These are phyloP conservation scores for Colletotrichum somersetense DNA, from an alignment of 2,329 filamentous ascomycete species.

Conservation along the genomic window DNA sequence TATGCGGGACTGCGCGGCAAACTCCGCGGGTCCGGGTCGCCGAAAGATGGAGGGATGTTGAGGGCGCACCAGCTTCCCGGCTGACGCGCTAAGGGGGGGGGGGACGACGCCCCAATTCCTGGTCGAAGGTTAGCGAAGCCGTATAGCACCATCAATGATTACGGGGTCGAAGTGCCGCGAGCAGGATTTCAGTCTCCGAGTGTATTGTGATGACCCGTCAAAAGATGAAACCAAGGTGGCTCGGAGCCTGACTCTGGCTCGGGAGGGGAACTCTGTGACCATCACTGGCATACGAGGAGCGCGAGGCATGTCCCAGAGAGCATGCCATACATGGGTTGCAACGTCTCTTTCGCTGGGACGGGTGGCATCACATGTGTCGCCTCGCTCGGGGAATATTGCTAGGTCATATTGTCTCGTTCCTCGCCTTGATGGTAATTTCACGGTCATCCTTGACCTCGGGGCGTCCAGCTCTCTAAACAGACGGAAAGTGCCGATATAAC, in stretches of 20 bases:
- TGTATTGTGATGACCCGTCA: background rate
- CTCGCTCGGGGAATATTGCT: background rate
- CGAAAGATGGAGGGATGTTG: background rate
- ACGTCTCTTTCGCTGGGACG: background rate
- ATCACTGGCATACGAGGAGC: background rate
- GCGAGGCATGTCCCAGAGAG: background rate
- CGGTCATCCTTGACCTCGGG: background rate
- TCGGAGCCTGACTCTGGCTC: background rate
- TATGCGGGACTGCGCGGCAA: slow-evolving; percentile 18
- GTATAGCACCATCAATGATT: background rate
- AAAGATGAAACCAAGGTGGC: background rate
- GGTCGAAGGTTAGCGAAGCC: background rate
- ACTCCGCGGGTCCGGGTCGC: slow-evolving; percentile 3
- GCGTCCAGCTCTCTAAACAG: background rate
- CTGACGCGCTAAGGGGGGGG: slow-evolving; percentile 12
- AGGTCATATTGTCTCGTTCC: background rate
- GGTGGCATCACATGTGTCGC: slow-evolving; percentile 9
- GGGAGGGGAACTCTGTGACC: background rate
- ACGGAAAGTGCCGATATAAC: background rate
- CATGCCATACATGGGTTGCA: background rate
- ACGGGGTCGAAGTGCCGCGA: background rate
- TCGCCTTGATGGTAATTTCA: background rate
- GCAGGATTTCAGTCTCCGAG: slow-evolving; percentile 1
- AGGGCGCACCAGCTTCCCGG: slow-evolving; percentile 6
- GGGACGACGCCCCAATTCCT: background rate